Evolutionary conservation across 208 protist genomes (phyloP), one percentile per base, ranked within the genome.

Genomic region (Crithidia bombi): DNA sequence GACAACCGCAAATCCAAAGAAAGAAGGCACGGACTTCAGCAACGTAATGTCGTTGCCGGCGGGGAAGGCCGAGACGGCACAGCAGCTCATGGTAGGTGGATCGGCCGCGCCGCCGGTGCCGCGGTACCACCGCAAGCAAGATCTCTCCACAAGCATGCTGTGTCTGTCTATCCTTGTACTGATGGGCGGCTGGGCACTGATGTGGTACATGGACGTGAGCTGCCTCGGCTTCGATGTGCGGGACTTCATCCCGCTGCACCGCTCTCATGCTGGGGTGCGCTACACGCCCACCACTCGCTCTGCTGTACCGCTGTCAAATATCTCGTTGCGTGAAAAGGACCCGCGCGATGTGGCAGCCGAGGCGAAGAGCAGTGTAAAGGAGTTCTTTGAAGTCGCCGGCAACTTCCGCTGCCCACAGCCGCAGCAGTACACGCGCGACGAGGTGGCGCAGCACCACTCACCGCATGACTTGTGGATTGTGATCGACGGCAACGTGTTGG

Each of bases 401-500:
- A 66, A 65, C 38, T 89, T 90, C 28, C 61, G 39, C 2, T 94
- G 86, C 55, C 89, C 89, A 7, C 72, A 79, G 51, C 25, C 21
- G 51, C 73, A 52, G 26, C 65, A 73, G 21, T 89, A 79, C 75
- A 84, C 81, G 2, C n/a, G 38, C 17, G 73, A 82, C 17, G 87
- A 93, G 30, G 56, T 95, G 35, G 77, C 78, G 6, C 39, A 10
- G 39, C 91, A 94, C 61, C 41, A 23, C 7, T 81, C 65, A 0
- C 54, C 33, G 0, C 58, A 79, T 19, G 86, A 93, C 56, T 61
- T 92, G 41, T 96, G 85, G 85, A 58, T 96, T 21, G 80, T 91
- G 12, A 76, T 96, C 12, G 76, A 92, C 39, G 77, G 75, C 12
- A 91, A 90, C 66, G 88, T 94, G 50, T 65, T 93, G 23, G 75